A percentile compares a stretch with the other conserved stretches of the same genome.
Evolutionary conservation across 2,329 filamentous ascomycete genomes (phyloP).

Genomic region (Aurifilum marmelostoma): DNA sequence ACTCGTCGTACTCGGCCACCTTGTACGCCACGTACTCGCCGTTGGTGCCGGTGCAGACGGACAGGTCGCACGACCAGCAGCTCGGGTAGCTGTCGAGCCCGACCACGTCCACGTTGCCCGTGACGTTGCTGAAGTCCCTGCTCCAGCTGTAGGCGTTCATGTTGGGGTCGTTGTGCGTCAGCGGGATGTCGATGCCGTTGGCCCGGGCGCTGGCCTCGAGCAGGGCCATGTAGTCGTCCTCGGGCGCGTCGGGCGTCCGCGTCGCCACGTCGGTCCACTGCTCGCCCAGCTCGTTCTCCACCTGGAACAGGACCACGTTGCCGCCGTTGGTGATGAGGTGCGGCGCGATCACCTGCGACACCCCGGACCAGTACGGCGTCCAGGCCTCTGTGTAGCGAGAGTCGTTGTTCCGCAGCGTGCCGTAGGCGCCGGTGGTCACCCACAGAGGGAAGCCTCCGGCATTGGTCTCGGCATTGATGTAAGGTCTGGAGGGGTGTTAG

Average conservation of each 20-base stretch:
- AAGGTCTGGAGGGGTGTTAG: conserved; percentile 43
- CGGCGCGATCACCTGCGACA: conserved; percentile 53
- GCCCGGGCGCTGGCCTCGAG: conserved; percentile 57
- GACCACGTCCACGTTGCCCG: conserved; percentile 59
- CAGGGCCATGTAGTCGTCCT: conserved; percentile 60
- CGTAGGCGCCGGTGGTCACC: conserved; percentile 64
- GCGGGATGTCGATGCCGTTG: conserved; percentile 61
- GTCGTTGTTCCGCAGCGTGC: conserved; percentile 56
- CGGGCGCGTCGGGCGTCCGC: conserved; percentile 51
- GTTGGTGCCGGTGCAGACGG: conserved; percentile 63
- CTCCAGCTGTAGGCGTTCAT: conserved; percentile 63
- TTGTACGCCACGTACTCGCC: conserved; percentile 59
- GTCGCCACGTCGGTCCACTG: conserved; percentile 47
- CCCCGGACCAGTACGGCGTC: conserved; percentile 55
- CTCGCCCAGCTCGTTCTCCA: conserved; percentile 58
- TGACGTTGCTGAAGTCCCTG: conserved; percentile 58
- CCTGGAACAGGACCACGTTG: conserved; percentile 58
- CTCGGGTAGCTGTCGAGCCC: conserved; percentile 57
- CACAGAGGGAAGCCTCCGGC: conserved; percentile 66
- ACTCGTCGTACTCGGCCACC: conserved; percentile 32
- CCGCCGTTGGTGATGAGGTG: conserved; percentile 62
- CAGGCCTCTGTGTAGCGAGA: conserved; percentile 55
- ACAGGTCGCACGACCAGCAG: conserved; percentile 67
- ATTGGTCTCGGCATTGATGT: conserved; percentile 66
- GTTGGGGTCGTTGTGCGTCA: conserved; percentile 63